These are phyloP conservation scores for Collybia sordida DNA, from an alignment of 768 basidiomycete genomes.

Conservation along the genomic window DNA sequence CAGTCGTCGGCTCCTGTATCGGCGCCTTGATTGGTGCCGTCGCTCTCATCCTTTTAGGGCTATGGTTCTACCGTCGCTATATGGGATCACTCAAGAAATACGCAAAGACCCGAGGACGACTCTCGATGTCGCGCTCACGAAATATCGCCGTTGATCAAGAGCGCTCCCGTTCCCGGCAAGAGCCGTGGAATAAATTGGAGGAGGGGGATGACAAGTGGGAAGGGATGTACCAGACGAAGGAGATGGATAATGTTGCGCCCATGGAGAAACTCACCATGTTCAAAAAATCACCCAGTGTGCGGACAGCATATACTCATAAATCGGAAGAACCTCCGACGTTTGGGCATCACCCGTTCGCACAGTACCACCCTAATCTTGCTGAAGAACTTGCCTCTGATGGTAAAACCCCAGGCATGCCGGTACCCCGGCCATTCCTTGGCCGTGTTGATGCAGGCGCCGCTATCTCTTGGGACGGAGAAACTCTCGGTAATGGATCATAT, in stretches of 20 bases:
- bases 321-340: constrained; percentile 41
- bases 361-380: constrained; percentile 57
- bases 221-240: constrained; percentile 41
- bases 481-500: constrained; percentile 48
- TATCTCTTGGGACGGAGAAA: constrained; percentile 57
- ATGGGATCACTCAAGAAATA: constrained; percentile 36
- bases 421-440: constrained; percentile 43
- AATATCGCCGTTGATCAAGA: constrained; percentile 42
- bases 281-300: constrained; percentile 58
- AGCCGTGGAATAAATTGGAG: constrained; percentile 59
- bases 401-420: constrained; percentile 23
- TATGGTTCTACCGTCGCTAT: constrained; percentile 57
- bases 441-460: constrained; percentile 40
- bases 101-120: constrained; percentile 17
- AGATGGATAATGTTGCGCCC: constrained; percentile 43
- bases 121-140: constrained; percentile 28
- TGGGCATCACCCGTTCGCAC: constrained; percentile 50
- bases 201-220: constrained; percentile 51
- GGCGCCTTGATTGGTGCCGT: constrained; percentile 58
- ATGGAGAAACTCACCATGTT: constrained; percentile 70
- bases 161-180: constrained; percentile 42
- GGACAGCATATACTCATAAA: constrained; percentile 51
- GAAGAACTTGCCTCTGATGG: constrained; percentile 45
- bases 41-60: constrained; percentile 47
- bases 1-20: constrained; percentile 64